A percentile compares a stretch with the other conserved stretches of the same genome.
Conservation (phyloP, 257 asterid species). For the Scutellaria galericulata region DNA sequence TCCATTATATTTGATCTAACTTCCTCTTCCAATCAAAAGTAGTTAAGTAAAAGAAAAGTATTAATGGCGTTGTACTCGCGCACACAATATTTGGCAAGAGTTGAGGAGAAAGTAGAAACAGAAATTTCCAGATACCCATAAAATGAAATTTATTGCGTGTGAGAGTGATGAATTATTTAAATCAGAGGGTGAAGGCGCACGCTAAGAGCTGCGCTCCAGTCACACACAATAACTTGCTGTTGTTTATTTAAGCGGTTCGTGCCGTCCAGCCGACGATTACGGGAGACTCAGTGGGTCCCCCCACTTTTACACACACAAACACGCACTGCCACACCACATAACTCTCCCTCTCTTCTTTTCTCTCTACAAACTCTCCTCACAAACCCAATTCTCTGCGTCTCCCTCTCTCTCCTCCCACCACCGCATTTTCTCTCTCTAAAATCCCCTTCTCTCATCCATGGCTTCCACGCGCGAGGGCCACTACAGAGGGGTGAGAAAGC, state of each 20-base stretch:
- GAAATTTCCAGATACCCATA: background rate
- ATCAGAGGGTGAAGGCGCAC: slow-evolving; percentile 35
- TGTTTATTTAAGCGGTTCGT: slow-evolving; percentile 58
- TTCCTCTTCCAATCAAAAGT: background rate
- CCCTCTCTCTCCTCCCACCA: slow-evolving; percentile 23
- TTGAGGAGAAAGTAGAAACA: background rate
- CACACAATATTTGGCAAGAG: slow-evolving; percentile 31
- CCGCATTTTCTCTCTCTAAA: slow-evolving; percentile 26
- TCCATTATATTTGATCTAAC: slow-evolving; percentile 3
- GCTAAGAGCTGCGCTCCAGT: slow-evolving; percentile 33
- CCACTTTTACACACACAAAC: slow-evolving; percentile 40
- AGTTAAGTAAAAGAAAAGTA: background rate
- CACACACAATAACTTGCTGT: slow-evolving; percentile 30
- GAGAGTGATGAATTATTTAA: background rate
- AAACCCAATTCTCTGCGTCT: slow-evolving; percentile 10
- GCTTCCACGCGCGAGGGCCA: slow-evolving; percentile 87
- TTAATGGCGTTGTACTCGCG: slow-evolving; percentile 12
- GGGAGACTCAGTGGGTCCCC: slow-evolving; percentile 81
- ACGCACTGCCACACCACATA: slow-evolving; percentile 41
- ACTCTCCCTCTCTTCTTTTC: background rate
- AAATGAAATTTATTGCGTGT: slow-evolving; percentile 27
- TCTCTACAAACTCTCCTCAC: background rate
- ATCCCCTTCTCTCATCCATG: slow-evolving; percentile 41
- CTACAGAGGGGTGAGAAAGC: slow-evolving; percentile 94
- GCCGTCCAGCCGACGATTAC: slow-evolving; percentile 99